Evolutionary conservation across 148 eudicot species (phyloP).

Genomic region (Rhododendron mucronatum): DNA sequence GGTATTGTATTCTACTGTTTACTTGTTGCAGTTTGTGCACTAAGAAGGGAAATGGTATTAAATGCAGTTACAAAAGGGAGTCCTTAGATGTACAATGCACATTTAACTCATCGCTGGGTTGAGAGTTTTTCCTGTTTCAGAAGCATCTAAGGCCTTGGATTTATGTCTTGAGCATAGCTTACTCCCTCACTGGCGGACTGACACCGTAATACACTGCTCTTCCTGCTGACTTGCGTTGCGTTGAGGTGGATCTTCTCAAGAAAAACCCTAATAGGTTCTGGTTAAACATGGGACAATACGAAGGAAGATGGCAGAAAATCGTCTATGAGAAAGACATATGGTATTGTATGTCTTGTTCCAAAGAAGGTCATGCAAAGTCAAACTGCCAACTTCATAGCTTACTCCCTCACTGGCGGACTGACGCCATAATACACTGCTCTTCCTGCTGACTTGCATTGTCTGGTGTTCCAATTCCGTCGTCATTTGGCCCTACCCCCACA

Average conservation of each 20-base stretch:
- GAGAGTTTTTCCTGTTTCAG: no score
- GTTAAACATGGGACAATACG: no score
- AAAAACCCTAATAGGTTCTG: no score
- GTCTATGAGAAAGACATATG: no score
- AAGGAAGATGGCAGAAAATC: no score
- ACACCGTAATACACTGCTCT: background rate
- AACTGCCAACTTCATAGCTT: slow-evolving; percentile 18
- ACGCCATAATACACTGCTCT: background rate
- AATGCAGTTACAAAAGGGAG: no score
- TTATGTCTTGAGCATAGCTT: background rate
- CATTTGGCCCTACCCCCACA: slow-evolving; percentile 10
- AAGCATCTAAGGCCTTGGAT: background rate
- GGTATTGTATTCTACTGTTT: no score
- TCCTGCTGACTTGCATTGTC: background rate
- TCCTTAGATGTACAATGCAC: no score
- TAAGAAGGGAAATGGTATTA: no score
- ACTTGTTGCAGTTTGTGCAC: no score
- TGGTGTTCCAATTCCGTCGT: slow-evolving; percentile 9
- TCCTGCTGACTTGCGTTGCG: background rate
- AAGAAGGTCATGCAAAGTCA: no score
- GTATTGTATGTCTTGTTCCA: no score
- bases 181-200: background rate
- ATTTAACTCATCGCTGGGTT: background rate
- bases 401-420: background rate
- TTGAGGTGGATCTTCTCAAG: background rate